phyloP scores from a whole-genome alignment of 495 filamentous ascomycete genomes.

The Cercophora samala region DNA sequence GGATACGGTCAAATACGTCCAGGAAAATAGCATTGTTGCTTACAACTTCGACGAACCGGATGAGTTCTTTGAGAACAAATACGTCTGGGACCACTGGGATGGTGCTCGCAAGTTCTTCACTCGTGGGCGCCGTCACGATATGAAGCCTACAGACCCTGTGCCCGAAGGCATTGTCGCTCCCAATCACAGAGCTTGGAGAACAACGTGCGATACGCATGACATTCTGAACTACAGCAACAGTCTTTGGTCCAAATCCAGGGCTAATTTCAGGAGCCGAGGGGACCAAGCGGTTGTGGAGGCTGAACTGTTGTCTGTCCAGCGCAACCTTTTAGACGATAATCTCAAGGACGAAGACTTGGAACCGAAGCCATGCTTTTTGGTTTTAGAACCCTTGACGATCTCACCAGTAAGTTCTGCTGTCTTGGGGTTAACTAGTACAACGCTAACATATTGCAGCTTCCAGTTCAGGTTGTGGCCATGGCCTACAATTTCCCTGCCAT shows the following conservation, averaged over 20 bases:
- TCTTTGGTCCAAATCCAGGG: conserved; percentile 37
- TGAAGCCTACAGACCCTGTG: conserved; percentile 45
- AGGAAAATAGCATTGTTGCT: conserved; percentile 43
- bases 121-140: conserved; percentile 38
- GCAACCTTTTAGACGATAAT: conserved; percentile 73
- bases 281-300: conserved; percentile 77
- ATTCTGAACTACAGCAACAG: conserved; percentile 48
- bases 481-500: conserved; percentile 75
- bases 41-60: conserved; percentile 54
- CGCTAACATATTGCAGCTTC: conserved; percentile 48
- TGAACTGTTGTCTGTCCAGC: conserved; percentile 66
- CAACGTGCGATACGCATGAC: conserved; percentile 24
- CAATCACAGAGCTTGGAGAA: conserved; percentile 25
- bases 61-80: conserved; percentile 58
- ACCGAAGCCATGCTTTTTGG: conserved; percentile 44
- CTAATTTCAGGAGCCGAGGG: conserved; percentile 41
- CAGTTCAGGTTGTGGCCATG: conserved; percentile 61
- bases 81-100: conserved; percentile 70
- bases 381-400: conserved; percentile 57
- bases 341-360: conserved; percentile 34
- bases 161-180: conserved; percentile 35
- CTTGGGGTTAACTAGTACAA: conserved; percentile 24
- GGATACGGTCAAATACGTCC: conserved; percentile 54
- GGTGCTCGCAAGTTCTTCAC: conserved; percentile 63
- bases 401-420: conserved; percentile 60